Evolutionary conservation across 129 eudicot genomes (phyloP), one percentile per base, ranked within the genome.

Genomic region (Calendula officinalis): DNA sequence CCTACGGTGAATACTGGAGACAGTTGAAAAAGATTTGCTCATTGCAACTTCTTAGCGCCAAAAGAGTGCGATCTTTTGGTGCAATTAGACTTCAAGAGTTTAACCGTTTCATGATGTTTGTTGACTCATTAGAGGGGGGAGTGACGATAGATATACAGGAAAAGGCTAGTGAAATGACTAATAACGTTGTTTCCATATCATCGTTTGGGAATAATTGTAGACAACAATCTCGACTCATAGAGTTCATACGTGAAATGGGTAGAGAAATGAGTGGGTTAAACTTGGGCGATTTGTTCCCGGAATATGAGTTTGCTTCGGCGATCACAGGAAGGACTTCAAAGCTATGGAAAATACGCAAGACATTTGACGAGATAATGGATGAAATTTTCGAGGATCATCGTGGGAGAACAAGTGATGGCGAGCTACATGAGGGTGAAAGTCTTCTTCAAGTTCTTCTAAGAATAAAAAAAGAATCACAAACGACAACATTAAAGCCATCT

Each of bases 361-460:
- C 63, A 7, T 57, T 69, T 53, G 74, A 69, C 12, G 46, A 45
- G 56, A 69, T 69, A 9, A 12, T 69, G 12, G 15, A 53, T 4
- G 74, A 69, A 22, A 41, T 69, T 6, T 30, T 34, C 8, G 6
- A 55, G 8, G 66, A 69, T 37, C 74, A 56, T 5, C 17, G 32
- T 1, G 5, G 38, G 22, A 39, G 16, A 27, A 27, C 12, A 56
- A 38, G 8, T 41, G 42, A 15, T 5, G 13, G 42, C 0, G 33
- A 17, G 7, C 15, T 8, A 56, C 10, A 46, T 2, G 37, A 59
- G n/a, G 63, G 56, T 16, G 66, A 57, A 13, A 16, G 32, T 69
- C 74, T 69, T 69, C 74, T 69, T 34, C 57, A 69, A 8, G 65
- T 68, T 30, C 60, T 68, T 54, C 60, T 56, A 2, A 43, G 38